Evolutionary conservation across 495 filamentous ascomycete genomes (phyloP).

Genomic region (Penicillium taxi): DNA sequence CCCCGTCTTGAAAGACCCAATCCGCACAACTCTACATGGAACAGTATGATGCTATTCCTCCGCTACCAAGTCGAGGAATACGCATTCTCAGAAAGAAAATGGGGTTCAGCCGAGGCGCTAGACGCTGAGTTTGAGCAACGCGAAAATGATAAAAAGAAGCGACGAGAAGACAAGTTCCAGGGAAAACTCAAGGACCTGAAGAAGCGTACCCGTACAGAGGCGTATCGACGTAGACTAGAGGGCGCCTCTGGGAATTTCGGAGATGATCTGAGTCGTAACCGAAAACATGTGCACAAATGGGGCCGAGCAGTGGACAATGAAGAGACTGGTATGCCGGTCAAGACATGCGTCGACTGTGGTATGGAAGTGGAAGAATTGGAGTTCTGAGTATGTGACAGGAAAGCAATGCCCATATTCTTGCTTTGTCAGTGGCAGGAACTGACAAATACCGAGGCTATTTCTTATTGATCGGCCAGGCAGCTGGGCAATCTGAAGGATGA

Average conservation of each 20-base stretch:
- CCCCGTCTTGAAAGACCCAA: constrained; percentile 86
- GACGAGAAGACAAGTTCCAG: constrained; percentile 89
- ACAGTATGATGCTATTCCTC: constrained; percentile 96
- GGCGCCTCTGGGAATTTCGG: constrained; percentile 61
- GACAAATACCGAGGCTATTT: too few relatives aligned
- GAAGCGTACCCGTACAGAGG: constrained; percentile 86
- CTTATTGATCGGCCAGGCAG: too few relatives aligned
- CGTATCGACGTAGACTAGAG: constrained; percentile 61
- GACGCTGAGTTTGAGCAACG: constrained; percentile 85
- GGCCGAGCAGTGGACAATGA: constrained; percentile 69
- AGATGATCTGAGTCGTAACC: constrained; percentile 55
- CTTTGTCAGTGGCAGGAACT: too few relatives aligned
- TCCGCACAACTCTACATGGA: constrained; percentile 91
- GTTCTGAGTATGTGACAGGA: constrained; percentile 33
- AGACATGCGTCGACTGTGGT: constrained; percentile 80
- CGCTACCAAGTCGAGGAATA: constrained; percentile 92
- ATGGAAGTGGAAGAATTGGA: constrained; percentile 98
- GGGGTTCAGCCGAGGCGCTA: constrained; percentile 76
- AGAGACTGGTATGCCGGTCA: constrained; percentile 68
- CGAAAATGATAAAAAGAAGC: constrained; percentile 71
- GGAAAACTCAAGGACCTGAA: constrained; percentile 81
- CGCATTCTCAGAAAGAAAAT: constrained; percentile 71
- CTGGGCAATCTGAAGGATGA: too few relatives aligned
- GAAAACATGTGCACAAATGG: constrained; percentile 90
- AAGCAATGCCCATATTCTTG: background rate